Evolutionary conservation across 805 yeast species (phyloP), one percentile per base, ranked within the genome.

Genomic region (Ogataea pilisensis): DNA sequence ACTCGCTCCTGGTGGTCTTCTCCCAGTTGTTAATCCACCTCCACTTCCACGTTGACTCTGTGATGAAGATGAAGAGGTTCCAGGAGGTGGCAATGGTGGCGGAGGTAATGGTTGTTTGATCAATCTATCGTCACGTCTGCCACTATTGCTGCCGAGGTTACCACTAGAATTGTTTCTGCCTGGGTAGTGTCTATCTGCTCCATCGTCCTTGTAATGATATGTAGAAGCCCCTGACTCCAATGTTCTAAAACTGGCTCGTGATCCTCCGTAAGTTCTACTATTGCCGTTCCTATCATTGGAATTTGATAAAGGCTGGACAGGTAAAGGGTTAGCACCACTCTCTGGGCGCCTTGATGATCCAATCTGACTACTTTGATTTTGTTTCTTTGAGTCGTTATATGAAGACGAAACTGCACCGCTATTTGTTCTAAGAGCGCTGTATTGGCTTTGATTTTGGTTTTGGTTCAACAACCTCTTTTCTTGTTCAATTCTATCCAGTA

Each of bases 21-120:
- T 7, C 17, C 17, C 17, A 12, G 17, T 28, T 27, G 24, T 7
- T 25, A n/a, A n/a, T n/a, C n/a, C n/a, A n/a, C 16, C 19, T 18
- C 29, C 29, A 31, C 5, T 13, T 8, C 30, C 16, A 12, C 30
- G 13, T 9, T 27, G 30, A 8, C 8, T n/a, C 13, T 12, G 22
- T 14, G 39, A 38, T n/a, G 40, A 39, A 22, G 44, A 43, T n/a
- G 31, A 44, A 27, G 19, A 43, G 38, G 49, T 43, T 11, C 50
- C 40, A 8, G 48, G 49, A 24, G 50, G 46, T 19, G 53, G 55
- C 11, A 44, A 44, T 9, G 49, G 39, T 26, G 30, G 35, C 5
- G 29, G 29, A 7, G 31, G 31, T 29, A 29, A 16, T 11, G 31
- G 31, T n/a, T 9, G 18, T 29, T 16, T 29, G 5, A 7, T 29